A percentile compares a stretch with the other conserved stretches of the same genome.
Evolutionary conservation across 164 flowering plant genomes (phyloP).

Genomic region (Dillenia turbinata): DNA sequence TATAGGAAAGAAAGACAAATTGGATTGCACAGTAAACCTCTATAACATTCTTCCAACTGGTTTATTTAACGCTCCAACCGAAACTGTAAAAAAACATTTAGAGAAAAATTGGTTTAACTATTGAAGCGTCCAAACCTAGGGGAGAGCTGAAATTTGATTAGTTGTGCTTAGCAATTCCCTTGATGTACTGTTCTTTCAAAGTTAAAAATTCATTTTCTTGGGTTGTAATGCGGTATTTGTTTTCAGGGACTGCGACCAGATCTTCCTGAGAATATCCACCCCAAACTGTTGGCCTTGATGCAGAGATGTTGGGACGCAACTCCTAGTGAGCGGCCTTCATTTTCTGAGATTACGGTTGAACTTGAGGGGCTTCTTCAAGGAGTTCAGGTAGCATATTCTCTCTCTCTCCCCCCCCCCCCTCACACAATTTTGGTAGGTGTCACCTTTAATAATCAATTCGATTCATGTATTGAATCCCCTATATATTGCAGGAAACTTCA

Average conservation of each 20-base stretch:
- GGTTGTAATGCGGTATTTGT: neutral
- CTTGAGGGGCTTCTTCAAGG: constrained; percentile 51
- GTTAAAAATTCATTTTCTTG: neutral
- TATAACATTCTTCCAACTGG: no score
- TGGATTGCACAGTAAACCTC: no score
- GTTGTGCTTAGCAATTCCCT: neutral
- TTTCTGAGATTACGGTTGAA: constrained; percentile 52
- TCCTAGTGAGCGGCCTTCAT: constrained; percentile 69
- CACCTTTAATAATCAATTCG: no score
- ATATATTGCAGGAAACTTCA: no score
- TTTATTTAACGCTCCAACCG: no score
- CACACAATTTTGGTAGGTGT: no score
- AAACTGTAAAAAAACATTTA: no score
- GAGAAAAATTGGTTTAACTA: no score
- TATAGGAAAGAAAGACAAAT: no score
- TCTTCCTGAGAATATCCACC: constrained; percentile 62
- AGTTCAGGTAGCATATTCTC: constrained; percentile 33
- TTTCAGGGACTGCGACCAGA: constrained; percentile 79
- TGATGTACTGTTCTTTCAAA: neutral
- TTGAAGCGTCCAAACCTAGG: neutral
- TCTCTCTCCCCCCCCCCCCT: neutral
- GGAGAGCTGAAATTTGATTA: neutral
- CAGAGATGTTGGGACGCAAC: constrained; percentile 80
- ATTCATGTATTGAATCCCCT: no score
- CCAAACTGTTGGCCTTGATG: constrained; percentile 67